Percentiles rank a stretch among this genome's conserved stretches.
phyloP scores from a whole-genome alignment of 1,284 basidiomycete genomes.

The Cryptococcus sp. region DNA sequence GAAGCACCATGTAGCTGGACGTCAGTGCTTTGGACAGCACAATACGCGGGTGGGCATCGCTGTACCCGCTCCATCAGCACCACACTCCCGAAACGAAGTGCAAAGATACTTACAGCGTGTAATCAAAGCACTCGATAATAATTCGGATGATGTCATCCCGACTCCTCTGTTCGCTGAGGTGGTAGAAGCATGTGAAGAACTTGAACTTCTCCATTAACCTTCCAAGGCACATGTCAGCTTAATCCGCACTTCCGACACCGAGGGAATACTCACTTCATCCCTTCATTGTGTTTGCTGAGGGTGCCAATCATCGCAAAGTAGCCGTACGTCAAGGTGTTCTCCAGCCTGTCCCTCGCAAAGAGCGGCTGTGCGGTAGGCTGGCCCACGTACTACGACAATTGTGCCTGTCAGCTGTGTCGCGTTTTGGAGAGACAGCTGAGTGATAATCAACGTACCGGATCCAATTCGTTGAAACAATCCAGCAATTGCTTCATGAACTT shows the following conservation, averaged over 20 bases:
- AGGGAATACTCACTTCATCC: constrained; percentile 72
- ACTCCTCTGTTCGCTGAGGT: constrained; percentile 81
- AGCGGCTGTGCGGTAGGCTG: constrained; percentile 61
- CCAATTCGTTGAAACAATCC: constrained; percentile 84
- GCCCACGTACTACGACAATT: constrained; percentile 36
- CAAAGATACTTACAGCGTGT: constrained; percentile 63
- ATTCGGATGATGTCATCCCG: constrained; percentile 88
- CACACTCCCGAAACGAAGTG: background rate
- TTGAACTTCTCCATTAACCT: constrained; percentile 83
- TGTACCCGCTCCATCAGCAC: constrained; percentile 41
- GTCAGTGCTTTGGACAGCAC: constrained; percentile 90
- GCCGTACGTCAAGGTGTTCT: constrained; percentile 80
- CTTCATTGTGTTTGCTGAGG: constrained; percentile 80
- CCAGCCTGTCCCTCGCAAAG: constrained; percentile 78
- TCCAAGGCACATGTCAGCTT: constrained; percentile 37
- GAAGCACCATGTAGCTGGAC: constrained; percentile 72
- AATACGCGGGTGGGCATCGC: constrained; percentile 87
- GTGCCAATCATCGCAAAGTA: constrained; percentile 96
- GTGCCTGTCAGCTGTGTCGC: background rate
- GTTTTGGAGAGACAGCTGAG: background rate
- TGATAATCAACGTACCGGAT: constrained; percentile 68
- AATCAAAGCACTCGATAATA: constrained; percentile 89
- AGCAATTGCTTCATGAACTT: constrained; percentile 80
- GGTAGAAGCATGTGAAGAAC: constrained; percentile 92
- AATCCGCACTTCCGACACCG: background rate